phyloP scores from a whole-genome alignment of 2,329 filamentous ascomycete genomes.

The Botryotinia globosa region DNA sequence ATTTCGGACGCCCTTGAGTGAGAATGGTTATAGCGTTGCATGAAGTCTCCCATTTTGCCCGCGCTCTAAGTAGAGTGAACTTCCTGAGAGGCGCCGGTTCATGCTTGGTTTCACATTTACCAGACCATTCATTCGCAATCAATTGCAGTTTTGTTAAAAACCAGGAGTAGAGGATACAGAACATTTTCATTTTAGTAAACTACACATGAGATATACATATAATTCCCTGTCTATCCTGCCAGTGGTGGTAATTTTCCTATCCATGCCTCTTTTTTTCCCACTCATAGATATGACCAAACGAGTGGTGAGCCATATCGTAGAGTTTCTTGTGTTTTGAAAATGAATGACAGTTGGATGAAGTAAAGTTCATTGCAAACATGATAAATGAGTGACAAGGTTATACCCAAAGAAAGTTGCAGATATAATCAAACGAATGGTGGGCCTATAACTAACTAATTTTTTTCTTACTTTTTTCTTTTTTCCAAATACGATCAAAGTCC shows the following conservation, averaged over 20 bases:
- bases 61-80: background rate
- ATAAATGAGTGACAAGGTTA: background rate
- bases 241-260: background rate
- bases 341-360: background rate
- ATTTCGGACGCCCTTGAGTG: no score
- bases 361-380: background rate
- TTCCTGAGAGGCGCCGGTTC: no score
- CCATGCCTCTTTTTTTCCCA: background rate
- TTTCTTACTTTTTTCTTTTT: no score
- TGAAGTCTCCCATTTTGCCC: background rate
- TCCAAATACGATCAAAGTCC: background rate
- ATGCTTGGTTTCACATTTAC: no score
- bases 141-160: fast-evolving
- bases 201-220: background rate
- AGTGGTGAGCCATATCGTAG: background rate
- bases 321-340: background rate
- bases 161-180: background rate
- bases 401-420: background rate
- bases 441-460: background rate
- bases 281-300: background rate
- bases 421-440: background rate
- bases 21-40: no score
- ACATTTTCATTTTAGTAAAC: background rate
- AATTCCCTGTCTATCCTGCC: background rate
- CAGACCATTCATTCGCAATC: background rate